phyloP scores from a whole-genome alignment of 176 grass and related monocot species.

The Oryza australiensis region DNA sequence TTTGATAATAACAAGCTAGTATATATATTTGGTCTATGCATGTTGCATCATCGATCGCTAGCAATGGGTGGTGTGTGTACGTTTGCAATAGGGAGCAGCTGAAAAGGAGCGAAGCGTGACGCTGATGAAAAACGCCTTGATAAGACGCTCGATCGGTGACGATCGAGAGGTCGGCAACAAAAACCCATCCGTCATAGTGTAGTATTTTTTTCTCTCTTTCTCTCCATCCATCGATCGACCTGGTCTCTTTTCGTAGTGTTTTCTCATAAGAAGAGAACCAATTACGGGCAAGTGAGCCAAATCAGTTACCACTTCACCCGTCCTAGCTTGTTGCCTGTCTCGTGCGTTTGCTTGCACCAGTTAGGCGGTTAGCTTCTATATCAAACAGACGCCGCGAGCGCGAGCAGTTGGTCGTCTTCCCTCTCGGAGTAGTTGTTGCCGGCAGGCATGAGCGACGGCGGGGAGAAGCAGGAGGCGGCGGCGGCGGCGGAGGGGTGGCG shows the following conservation, averaged over 20 bases:
- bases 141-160: background rate
- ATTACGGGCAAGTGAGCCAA: background rate
- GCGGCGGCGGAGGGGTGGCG: slow-evolving; percentile 48
- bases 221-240: too few species aligned
- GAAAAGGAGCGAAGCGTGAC: background rate
- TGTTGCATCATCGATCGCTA: background rate
- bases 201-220: too few species aligned
- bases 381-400: too few species aligned
- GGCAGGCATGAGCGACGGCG: slow-evolving; percentile 7
- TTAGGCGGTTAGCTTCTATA: too few species aligned
- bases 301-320: background rate
- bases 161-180: background rate
- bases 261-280: background rate
- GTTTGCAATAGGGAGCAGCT: background rate
- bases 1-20: background rate
- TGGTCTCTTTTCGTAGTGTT: too few species aligned
- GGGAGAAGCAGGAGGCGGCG: background rate
- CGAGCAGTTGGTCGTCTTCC: background rate
- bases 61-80: background rate
- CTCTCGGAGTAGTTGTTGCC: background rate
- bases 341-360: background rate
- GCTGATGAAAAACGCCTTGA: background rate
- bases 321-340: background rate
- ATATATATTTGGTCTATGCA: background rate
- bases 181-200: background rate